phyloP scores from a whole-genome alignment of 768 basidiomycete species.

The Hypholoma sublateritium region DNA sequence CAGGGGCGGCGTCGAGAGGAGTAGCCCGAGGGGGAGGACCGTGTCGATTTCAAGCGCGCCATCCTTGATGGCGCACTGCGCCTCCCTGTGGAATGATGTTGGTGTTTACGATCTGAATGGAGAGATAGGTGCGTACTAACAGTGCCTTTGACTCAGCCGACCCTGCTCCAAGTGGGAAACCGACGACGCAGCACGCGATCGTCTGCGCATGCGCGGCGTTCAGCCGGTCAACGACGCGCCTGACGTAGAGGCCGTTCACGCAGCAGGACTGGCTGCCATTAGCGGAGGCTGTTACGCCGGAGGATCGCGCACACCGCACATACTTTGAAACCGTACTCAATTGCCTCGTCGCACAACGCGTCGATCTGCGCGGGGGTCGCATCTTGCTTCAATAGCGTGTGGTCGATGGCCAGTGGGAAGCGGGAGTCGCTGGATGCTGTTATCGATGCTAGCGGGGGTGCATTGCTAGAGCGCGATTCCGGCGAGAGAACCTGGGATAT shows the following conservation, averaged over 20 bases:
- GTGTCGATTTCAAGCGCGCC: constrained; percentile 54
- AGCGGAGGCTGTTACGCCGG: not conserved
- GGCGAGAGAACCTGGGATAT: constrained; percentile 23
- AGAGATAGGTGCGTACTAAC: constrained; percentile 24
- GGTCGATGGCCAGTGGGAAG: constrained; percentile 23
- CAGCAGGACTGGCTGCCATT: constrained; percentile 44
- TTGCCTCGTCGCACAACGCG: constrained; percentile 1
- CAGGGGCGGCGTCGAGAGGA: constrained; percentile 35
- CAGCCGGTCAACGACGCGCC: constrained; percentile 39
- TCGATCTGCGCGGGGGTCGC: constrained; percentile 2
- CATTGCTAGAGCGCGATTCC: not conserved
- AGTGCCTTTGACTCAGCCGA: constrained; percentile 43
- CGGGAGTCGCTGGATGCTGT: constrained; percentile 24
- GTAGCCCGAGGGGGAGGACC: constrained; percentile 48
- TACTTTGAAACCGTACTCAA: not conserved
- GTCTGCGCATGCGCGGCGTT: constrained; percentile 33
- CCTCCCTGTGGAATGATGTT: constrained; percentile 33
- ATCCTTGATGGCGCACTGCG: constrained; percentile 41
- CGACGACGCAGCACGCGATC: constrained; percentile 48
- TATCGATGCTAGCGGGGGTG: constrained; percentile 23
- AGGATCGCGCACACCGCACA: not conserved
- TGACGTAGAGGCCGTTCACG: constrained; percentile 45
- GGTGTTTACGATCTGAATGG: no score
- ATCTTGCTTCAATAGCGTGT: constrained; percentile 5
- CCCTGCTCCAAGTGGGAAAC: constrained; percentile 51